Percentiles rank a stretch among this genome's conserved stretches.
These are phyloP conservation scores for Metschnikowia baotianmanensis DNA, from an alignment of 805 yeast genomes.

Conservation along the genomic window DNA sequence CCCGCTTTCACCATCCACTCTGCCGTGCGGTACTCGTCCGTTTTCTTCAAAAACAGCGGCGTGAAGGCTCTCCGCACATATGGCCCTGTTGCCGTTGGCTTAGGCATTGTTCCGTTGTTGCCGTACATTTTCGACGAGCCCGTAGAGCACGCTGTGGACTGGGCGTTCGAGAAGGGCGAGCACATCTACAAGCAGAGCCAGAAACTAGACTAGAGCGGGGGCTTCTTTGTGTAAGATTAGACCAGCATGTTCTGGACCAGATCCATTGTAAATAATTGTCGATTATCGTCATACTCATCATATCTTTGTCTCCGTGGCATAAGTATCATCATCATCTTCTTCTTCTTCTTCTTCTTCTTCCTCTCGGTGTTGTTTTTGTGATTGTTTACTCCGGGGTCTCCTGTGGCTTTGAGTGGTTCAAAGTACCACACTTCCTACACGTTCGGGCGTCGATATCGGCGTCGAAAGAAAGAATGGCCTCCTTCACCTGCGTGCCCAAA, in stretches of 20 bases:
- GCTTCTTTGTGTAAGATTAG: background rate
- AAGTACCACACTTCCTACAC: slow-evolving; percentile 71
- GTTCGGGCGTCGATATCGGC: slow-evolving; percentile 60
- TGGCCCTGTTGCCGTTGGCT: slow-evolving; percentile 79
- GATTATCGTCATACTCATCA: no score
- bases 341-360: background rate
- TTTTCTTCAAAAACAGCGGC: slow-evolving; percentile 54
- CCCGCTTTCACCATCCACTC: slow-evolving; percentile 86
- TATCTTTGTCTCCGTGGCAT: no score
- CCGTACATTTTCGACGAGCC: slow-evolving; percentile 84
- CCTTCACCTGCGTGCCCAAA: slow-evolving; percentile 87
- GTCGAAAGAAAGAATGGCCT: slow-evolving; percentile 72
- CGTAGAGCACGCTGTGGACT: slow-evolving; percentile 67
- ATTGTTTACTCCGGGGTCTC: no score
- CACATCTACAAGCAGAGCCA: slow-evolving; percentile 4
- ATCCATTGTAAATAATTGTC: no score
- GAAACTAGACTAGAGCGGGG: slow-evolving; percentile 5
- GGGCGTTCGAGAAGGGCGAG: slow-evolving; percentile 53
- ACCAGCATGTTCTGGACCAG: background rate
- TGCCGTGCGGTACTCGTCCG: slow-evolving; percentile 66
- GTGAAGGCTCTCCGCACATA: slow-evolving; percentile 50
- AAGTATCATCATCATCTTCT: background rate
- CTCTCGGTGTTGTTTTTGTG: background rate
- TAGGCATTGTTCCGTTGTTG: slow-evolving; percentile 71
- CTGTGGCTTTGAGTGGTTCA: slow-evolving; percentile 65